A percentile compares a stretch with the other conserved stretches of the same genome.
These are phyloP conservation scores for Nidularia sp. DNA, from an alignment of 768 basidiomycete species.

Conservation along the genomic window DNA sequence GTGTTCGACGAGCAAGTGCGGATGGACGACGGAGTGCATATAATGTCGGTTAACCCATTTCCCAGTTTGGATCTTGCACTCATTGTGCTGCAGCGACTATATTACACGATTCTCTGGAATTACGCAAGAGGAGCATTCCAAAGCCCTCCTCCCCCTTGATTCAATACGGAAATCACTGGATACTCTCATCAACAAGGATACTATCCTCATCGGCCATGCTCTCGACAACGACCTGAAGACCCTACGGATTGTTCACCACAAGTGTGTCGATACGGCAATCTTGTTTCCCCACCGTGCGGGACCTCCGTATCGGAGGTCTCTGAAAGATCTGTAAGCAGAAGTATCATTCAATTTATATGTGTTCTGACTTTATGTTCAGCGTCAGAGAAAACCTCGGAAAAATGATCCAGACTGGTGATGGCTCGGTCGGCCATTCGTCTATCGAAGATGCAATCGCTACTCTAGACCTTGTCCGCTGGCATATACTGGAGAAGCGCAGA, in stretches of 20 bases:
- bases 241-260: slow-evolving; percentile 80
- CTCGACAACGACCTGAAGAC: slow-evolving; percentile 94
- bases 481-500: slow-evolving; percentile 57
- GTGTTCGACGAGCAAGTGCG: slow-evolving; percentile 81
- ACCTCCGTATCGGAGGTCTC: slow-evolving; percentile 74
- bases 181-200: slow-evolving; percentile 67
- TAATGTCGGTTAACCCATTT: slow-evolving; percentile 50
- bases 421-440: slow-evolving; percentile 80
- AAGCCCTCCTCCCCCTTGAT: slow-evolving; percentile 63
- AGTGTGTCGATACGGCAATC: slow-evolving; percentile 82
- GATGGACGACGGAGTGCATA: slow-evolving; percentile 77
- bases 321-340: slow-evolving; percentile 69
- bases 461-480: slow-evolving; percentile 83
- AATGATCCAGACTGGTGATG: slow-evolving; percentile 78
- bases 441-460: slow-evolving; percentile 88
- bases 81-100: slow-evolving; percentile 58
- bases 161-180: slow-evolving; percentile 68
- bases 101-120: slow-evolving; percentile 92
- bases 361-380: slow-evolving; percentile 29
- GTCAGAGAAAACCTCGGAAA: slow-evolving; percentile 78
- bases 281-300: slow-evolving; percentile 78
- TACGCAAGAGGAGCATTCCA: slow-evolving; percentile 49
- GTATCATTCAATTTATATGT: neutral
- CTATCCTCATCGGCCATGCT: slow-evolving; percentile 86
- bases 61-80: slow-evolving; percentile 1